Evolutionary conservation across 805 yeast genomes (phyloP).

Genomic region (Barnettozyma siamensis): DNA sequence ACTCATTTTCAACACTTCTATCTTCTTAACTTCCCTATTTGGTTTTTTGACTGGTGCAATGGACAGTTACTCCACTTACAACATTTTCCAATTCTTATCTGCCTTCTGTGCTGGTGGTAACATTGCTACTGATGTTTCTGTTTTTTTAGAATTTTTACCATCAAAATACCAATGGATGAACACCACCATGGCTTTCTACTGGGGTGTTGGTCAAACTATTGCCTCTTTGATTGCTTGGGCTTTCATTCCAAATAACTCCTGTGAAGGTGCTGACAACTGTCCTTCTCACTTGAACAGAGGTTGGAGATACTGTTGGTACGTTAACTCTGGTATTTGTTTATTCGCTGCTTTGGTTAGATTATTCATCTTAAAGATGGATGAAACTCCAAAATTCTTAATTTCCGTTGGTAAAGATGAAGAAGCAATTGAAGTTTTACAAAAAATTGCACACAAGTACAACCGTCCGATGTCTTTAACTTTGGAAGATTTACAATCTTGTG

Average conservation of each 20-base stretch:
- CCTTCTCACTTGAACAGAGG: slow-evolving; percentile 44
- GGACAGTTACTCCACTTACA: slow-evolving; percentile 40
- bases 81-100: slow-evolving; percentile 39
- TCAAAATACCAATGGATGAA: slow-evolving; percentile 42
- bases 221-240: slow-evolving; percentile 49
- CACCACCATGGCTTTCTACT: slow-evolving; percentile 46
- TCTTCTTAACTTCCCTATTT: slow-evolving; percentile 39
- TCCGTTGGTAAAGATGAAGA: slow-evolving; percentile 44
- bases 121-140: slow-evolving; percentile 45
- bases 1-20: slow-evolving; percentile 42
- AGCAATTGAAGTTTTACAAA: slow-evolving; percentile 38
- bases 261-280: slow-evolving; percentile 38
- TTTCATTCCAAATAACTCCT: slow-evolving; percentile 41
- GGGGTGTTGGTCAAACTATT: slow-evolving; percentile 55
- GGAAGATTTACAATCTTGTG: slow-evolving; percentile 41
- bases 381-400: slow-evolving; percentile 48
- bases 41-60: slow-evolving; percentile 46
- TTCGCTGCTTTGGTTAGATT: slow-evolving; percentile 43
- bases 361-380: slow-evolving; percentile 38
- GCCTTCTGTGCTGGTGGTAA: slow-evolving; percentile 48
- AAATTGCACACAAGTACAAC: slow-evolving; percentile 42
- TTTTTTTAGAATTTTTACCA: slow-evolving; percentile 47
- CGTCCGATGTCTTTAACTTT: slow-evolving; percentile 36
- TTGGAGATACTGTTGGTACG: slow-evolving; percentile 53
- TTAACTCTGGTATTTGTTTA: slow-evolving; percentile 44